Evolutionary conservation across 768 basidiomycete genomes (phyloP), one percentile per base, ranked within the genome.

Genomic region (Pisolithus sp.): DNA sequence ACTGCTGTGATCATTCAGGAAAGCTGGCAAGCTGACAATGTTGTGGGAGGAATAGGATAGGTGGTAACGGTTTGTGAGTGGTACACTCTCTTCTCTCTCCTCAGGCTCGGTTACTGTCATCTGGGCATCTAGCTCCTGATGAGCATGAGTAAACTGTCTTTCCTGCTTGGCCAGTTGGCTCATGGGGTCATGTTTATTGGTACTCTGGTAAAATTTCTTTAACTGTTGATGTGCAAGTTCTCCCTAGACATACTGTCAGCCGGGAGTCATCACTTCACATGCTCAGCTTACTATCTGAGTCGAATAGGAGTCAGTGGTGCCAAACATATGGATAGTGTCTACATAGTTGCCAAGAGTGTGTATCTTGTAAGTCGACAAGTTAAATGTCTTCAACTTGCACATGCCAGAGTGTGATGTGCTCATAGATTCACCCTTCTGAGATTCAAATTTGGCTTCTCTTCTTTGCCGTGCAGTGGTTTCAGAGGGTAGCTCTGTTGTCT

Each of bases 271-370:
- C 37, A 23, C 34, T 48, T 2, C 0, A 36, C 5, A 44, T 40
- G 12, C 17, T 8, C 7, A 30, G 59, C 66, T 4, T 48, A 73
- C 72, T 3, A 58, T 53, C 41, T 68, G 63, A 0, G 70, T 71
- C 2, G 61, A 57, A 48, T 68, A 73, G 0, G 64, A 65, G 30
- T 75, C 73, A 0, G 66, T 69, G 2, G 72, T 71, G 0, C 74
- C 72, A 21, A 62, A 62, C 3, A 26, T 9, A 1, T 38, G 18
- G 7, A 74, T 73, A 0, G 57, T 54, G 0, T 10, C 2, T 0
- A 36, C 49, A 39, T 73, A 73, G 46, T 76, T 61, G 0, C 69
- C 71, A 0, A 75, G 54, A 0, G 64, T 54, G 52, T 74, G 74
- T 0, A 67, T 3, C 50, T 75, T 76, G 46, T 64, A 65, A 1